Conservation (phyloP, 1,284 basidiomycete species). For the Cystobasidium pallidum region DNA sequence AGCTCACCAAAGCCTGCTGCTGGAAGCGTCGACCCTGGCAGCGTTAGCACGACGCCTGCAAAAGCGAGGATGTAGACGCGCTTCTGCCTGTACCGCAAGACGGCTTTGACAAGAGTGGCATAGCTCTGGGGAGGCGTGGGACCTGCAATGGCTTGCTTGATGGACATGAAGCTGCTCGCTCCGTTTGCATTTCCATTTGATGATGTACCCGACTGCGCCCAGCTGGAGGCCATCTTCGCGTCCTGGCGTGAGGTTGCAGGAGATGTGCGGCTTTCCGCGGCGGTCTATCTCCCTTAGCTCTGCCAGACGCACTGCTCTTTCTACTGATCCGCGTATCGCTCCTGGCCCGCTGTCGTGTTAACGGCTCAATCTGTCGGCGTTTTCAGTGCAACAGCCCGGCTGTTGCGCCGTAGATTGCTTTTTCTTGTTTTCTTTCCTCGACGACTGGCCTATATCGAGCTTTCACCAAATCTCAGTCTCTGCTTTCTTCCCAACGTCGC, state of each 20-base stretch:
- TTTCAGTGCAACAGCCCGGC: background rate
- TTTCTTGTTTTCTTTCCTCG: background rate
- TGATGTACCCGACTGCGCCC: background rate
- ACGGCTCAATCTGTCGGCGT: background rate
- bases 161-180: slow-evolving; percentile 37
- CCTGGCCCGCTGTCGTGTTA: background rate
- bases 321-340: background rate
- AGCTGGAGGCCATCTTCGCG: slow-evolving; percentile 16
- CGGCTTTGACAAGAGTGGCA: slow-evolving; percentile 36
- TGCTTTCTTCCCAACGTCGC: background rate
- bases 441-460: no score
- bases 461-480: no score
- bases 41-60: slow-evolving; percentile 22
- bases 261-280: no score
- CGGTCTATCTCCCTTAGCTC: no score
- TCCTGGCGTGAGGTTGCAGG: no score
- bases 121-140: slow-evolving; percentile 42
- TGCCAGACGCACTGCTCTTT: no score
- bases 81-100: slow-evolving; percentile 42
- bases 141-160: slow-evolving; percentile 42
- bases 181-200: background rate
- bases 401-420: background rate
- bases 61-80: slow-evolving; percentile 40
- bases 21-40: slow-evolving; percentile 26
- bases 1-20: slow-evolving; percentile 34